Conservation (phyloP, 768 basidiomycete genomes). For the Phanerochaete sordida region DNA sequence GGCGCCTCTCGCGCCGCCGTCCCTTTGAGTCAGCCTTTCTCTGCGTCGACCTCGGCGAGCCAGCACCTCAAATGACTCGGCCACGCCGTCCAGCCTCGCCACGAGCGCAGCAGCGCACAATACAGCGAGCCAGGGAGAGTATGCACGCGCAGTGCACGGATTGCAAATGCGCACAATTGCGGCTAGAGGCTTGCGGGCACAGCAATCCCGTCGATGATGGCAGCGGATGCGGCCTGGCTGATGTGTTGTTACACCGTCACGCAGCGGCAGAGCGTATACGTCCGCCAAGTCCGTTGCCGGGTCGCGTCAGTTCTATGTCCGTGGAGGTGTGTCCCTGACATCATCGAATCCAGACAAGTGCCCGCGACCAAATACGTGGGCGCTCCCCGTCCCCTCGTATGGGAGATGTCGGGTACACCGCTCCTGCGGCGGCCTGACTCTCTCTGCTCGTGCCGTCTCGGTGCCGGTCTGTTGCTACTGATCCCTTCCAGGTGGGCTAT, state of each 20-base stretch:
- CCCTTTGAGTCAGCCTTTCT: background rate
- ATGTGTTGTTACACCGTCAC: background rate
- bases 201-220: constrained; percentile 7
- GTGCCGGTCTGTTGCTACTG: constrained; percentile 2
- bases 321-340: background rate
- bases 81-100: background rate
- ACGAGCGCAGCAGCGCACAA: background rate
- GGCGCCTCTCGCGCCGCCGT: constrained; percentile 1
- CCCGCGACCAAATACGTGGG: background rate
- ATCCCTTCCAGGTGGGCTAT: constrained; percentile 5
- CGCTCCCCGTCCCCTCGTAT: background rate
- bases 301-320: constrained; percentile 6
- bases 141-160: constrained; percentile 6
- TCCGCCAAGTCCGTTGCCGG: constrained; percentile 6
- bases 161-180: constrained; percentile 1
- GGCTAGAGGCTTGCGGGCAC: constrained; percentile 3
- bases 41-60: background rate
- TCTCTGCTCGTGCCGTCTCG: constrained; percentile 5
- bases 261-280: constrained; percentile 1
- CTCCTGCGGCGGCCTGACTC: constrained; percentile 5
- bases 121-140: background rate
- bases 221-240: background rate
- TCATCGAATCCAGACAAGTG: constrained; percentile 1
- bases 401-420: constrained; percentile 6
- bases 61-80: constrained; percentile 2